phyloP scores from a whole-genome alignment of 257 asterid genomes.

The Solanum dulcamara region DNA sequence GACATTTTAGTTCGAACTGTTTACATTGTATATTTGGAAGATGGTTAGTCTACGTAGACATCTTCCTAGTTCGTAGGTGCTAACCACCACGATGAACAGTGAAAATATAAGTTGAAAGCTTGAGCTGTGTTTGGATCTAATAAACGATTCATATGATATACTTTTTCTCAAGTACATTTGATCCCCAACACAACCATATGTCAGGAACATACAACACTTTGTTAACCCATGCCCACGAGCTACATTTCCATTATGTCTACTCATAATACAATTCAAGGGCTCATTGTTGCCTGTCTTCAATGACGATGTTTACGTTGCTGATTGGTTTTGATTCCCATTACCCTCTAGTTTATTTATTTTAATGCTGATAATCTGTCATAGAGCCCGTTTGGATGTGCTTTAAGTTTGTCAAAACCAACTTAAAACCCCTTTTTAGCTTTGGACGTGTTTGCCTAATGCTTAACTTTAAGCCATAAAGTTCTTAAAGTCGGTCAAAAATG shows the following conservation, averaged over 20 bases:
- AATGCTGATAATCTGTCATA: not conserved
- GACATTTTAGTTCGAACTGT: not conserved
- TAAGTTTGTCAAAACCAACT: no score
- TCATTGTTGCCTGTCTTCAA: not conserved
- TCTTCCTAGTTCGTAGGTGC: not conserved
- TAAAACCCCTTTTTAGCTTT: no score
- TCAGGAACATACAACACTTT: not conserved
- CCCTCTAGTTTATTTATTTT: not conserved
- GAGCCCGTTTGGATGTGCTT: no score
- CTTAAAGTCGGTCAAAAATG: no score
- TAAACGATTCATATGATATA: not conserved
- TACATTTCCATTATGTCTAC: not conserved
- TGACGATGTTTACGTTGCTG: not conserved
- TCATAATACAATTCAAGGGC: not conserved
- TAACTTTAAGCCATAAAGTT: no score
- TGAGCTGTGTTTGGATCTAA: not conserved
- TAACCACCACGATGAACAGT: not conserved
- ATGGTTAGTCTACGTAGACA: not conserved
- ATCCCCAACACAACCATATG: not conserved
- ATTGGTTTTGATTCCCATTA: not conserved
- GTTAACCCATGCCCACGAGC: no score
- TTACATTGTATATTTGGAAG: not conserved
- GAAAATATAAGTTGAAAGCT: not conserved
- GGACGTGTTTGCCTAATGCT: no score
- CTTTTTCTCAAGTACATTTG: not conserved